phyloP scores from a whole-genome alignment of 148 eudicot species.

The Cornus kousa region DNA sequence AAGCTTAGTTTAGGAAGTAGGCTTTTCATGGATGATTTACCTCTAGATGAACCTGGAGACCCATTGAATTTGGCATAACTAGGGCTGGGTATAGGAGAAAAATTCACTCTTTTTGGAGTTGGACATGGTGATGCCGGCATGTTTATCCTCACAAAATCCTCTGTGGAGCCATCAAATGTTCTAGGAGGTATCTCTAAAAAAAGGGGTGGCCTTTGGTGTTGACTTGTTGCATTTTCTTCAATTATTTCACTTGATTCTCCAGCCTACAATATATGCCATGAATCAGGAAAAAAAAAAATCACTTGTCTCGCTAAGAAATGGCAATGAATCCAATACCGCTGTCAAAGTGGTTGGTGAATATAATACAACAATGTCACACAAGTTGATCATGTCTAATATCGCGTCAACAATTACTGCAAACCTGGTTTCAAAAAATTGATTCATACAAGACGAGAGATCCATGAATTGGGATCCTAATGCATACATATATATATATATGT shows the following conservation, averaged over 20 bases:
- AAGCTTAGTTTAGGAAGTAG: slow-evolving; percentile 82
- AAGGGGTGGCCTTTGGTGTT: slow-evolving; percentile 34
- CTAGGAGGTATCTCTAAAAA: slow-evolving; percentile 49
- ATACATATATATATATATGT: too few species aligned
- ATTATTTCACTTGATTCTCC: slow-evolving; percentile 61
- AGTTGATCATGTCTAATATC: not conserved
- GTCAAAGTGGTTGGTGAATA: not conserved
- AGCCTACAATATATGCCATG: slow-evolving; percentile 33
- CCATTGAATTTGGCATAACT: slow-evolving; percentile 28
- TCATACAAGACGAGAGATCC: not conserved
- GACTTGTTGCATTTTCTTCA: slow-evolving; percentile 47
- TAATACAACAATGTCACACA: not conserved
- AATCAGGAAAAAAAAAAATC: not conserved
- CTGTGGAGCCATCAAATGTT: slow-evolving; percentile 32
- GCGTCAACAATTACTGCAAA: not conserved
- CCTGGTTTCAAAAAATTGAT: not conserved
- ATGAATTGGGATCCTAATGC: too few species aligned
- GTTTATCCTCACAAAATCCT: slow-evolving; percentile 57
- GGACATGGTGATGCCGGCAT: slow-evolving; percentile 53
- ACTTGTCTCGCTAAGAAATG: not conserved
- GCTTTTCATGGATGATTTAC: slow-evolving; percentile 57
- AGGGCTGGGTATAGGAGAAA: slow-evolving; percentile 77
- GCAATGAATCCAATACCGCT: not conserved
- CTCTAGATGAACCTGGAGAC: slow-evolving; percentile 45
- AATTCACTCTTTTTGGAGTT: slow-evolving; percentile 68